Evolutionary conservation across 306 rosid genomes (phyloP), one percentile per base, ranked within the genome.

Genomic region (Castanopsis chinensis): DNA sequence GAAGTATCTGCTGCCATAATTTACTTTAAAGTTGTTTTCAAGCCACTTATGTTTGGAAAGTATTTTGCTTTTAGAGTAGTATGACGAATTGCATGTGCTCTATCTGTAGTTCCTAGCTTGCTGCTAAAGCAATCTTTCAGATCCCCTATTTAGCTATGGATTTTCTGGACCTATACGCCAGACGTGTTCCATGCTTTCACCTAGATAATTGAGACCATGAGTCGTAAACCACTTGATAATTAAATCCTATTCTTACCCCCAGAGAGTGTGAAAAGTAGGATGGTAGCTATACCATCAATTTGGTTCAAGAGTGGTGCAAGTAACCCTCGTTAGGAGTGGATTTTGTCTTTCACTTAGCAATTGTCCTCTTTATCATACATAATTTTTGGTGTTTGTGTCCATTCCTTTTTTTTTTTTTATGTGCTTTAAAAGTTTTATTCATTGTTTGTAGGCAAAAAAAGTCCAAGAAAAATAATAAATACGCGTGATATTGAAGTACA

Each of bases 391-490:
- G 58, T 65, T 2, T 3, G 14, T 19, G 37, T 72, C 33, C 64
- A 43, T 33, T 70, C 59, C 53, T 77, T 18, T 18, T 53, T 53
- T 23, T 28, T 25, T 45, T 0, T 25, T 25, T 25, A 4, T 6
- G 14, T 28, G 17, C 55, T 71, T 57, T 32, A 32, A 18, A 28
- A 12, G 33, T 9, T 54, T 23, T 37, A 13, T 58, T 12, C 37
- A 12, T 60, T 75, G 53, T 25, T 45, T 83, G 71, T 23, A 88
- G 91, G 78, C 71, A 72, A 81, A 75, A 80, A 71, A 70, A 67
- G 59, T 79, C 20, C 77, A 43, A 73, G 74, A 78, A 11, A 53
- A n/a, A 74, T 5, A 61, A 28, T 54, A 64, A 27, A 80, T 5
- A 69, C 11, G 51, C 32, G 20, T 32, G 79, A 83, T 11, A 7